Evolutionary conservation across 352 stramenopile species (phyloP).

Genomic region (Phytophthora nicotianae): DNA sequence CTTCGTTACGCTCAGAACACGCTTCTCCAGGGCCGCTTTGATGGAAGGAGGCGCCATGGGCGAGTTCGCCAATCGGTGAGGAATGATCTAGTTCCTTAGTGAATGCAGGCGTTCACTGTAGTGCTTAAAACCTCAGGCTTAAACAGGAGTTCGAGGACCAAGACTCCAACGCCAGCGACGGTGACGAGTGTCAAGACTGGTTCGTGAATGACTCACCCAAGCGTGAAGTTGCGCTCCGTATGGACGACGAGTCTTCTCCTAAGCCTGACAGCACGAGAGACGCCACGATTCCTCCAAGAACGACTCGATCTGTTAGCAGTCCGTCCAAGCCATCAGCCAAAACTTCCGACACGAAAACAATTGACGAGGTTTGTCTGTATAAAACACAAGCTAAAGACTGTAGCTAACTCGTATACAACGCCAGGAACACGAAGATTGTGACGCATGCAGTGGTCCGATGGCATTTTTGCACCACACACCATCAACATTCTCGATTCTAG

Average conservation of each 20-base stretch:
- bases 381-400: background rate
- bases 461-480: constrained; percentile 76
- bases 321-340: constrained; percentile 25
- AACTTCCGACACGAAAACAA: constrained; percentile 26
- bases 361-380: constrained; percentile 25
- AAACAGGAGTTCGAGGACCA: constrained; percentile 76
- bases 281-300: constrained; percentile 9
- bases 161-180: constrained; percentile 55
- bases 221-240: constrained; percentile 29
- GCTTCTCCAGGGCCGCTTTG: constrained; percentile 22
- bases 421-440: constrained; percentile 45
- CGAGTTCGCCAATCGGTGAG: constrained; percentile 64
- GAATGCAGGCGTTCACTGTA: background rate
- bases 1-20: constrained; percentile 28
- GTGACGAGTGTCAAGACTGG: constrained; percentile 75
- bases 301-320: constrained; percentile 23
- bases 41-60: constrained; percentile 59
- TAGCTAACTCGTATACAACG: background rate
- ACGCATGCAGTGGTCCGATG: constrained; percentile 40
- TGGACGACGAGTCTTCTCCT: constrained; percentile 30
- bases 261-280: constrained; percentile 24
- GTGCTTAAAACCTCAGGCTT: constrained; percentile 28
- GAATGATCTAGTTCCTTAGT: constrained; percentile 3
- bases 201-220: constrained; percentile 78
- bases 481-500: constrained; percentile 53